Percentiles rank a stretch among this genome's conserved stretches.
Conservation (phyloP, 2,329 filamentous ascomycete genomes). For the Fusarium heterosporum region DNA sequence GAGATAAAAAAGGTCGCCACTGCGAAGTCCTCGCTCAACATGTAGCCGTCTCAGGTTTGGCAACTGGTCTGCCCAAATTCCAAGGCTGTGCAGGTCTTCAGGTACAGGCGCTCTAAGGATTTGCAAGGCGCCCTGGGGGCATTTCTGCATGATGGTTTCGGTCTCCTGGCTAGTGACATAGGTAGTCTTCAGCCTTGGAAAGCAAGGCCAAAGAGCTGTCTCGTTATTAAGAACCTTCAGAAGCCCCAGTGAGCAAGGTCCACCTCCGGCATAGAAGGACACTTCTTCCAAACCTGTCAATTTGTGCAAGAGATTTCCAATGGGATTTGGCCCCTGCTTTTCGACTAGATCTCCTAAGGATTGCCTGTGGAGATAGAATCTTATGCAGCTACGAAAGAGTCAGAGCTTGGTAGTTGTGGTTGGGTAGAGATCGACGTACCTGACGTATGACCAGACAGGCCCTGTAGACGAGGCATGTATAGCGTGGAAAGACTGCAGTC, state of each 20-base stretch:
- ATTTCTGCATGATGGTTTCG: not conserved
- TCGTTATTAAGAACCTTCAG: not conserved
- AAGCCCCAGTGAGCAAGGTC: not conserved
- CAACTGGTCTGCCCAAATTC: not conserved
- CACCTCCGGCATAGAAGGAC: not conserved
- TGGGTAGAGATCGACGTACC: not conserved
- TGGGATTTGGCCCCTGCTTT: not conserved
- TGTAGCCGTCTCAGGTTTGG: not conserved
- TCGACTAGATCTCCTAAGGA: too few species aligned
- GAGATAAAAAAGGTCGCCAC: too few species aligned
- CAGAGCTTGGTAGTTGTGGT: not conserved
- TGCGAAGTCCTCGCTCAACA: not conserved
- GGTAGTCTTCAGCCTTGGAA: not conserved
- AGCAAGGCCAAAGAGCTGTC: not conserved
- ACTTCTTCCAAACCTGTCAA: not conserved
- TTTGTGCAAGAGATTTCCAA: not conserved
- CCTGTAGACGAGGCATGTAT: not conserved
- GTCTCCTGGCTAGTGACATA: not conserved
- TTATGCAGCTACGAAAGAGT: not conserved
- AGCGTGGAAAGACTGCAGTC: not conserved
- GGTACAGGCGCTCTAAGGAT: not conserved
- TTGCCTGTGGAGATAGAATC: not conserved
- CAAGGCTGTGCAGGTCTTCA: not conserved
- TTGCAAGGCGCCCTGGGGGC: not conserved
- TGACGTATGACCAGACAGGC: not conserved